Percentiles rank a stretch among this genome's conserved stretches.
phyloP scores from a whole-genome alignment of 768 basidiomycete genomes.

The Tricholoma sp. region DNA sequence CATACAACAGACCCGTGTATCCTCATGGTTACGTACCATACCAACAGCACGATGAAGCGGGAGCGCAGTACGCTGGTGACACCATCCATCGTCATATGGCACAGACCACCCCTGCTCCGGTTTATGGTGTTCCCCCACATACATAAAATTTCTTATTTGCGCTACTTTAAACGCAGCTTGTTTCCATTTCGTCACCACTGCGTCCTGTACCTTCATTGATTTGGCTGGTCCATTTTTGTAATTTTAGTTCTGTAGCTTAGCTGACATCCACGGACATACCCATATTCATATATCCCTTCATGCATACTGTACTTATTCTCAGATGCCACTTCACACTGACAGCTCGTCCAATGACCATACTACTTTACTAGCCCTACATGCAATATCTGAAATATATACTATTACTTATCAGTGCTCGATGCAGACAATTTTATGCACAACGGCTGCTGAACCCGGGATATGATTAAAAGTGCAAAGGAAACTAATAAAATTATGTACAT shows the following conservation, averaged over 20 bases:
- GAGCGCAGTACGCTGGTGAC: constrained; percentile 4
- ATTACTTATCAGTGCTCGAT: too few relatives aligned
- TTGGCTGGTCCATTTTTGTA: background rate
- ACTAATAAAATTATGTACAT: background rate
- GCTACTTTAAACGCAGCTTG: background rate
- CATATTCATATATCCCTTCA: background rate
- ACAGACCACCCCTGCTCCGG: background rate
- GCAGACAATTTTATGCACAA: too few relatives aligned
- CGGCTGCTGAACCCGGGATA: too few relatives aligned
- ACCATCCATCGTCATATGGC: background rate
- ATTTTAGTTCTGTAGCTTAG: background rate
- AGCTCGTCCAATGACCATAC: too few relatives aligned
- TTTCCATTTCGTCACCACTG: too few relatives aligned
- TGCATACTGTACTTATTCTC: background rate
- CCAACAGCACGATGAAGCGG: constrained; percentile 5
- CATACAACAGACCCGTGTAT: constrained; percentile 3
- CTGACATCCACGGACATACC: background rate
- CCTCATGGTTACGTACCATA: constrained; percentile 13
- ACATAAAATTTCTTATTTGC: background rate
- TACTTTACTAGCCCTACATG: too few relatives aligned
- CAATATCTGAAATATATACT: too few relatives aligned
- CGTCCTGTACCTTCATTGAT: background rate
- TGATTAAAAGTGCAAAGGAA: background rate
- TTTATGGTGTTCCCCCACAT: background rate
- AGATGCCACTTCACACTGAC: too few relatives aligned